A percentile compares a stretch with the other conserved stretches of the same genome.
phyloP scores from a whole-genome alignment of 768 basidiomycete genomes.

The Psilocybe subaeruginosa region DNA sequence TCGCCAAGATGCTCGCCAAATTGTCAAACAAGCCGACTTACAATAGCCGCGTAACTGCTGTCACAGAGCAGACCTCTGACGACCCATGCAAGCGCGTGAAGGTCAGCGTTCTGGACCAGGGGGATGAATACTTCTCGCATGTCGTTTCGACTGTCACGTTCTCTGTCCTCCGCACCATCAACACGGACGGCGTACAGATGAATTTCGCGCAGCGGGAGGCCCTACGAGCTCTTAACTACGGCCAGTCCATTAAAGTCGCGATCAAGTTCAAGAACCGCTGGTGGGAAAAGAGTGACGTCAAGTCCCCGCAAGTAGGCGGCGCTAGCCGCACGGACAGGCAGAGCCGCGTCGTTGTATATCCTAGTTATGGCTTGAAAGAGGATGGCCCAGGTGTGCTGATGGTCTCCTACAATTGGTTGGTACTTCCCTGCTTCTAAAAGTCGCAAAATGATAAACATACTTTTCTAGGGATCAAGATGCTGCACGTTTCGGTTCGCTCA shows the following conservation, averaged over 20 bases:
- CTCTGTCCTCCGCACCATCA: constrained; percentile 12
- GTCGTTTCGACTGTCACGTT: constrained; percentile 19
- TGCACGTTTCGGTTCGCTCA: constrained; percentile 17
- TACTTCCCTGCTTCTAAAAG: background rate
- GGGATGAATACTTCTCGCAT: constrained; percentile 13
- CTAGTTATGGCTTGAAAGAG: constrained; percentile 19
- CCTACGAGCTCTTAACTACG: constrained; percentile 16
- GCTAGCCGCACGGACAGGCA: constrained; percentile 18
- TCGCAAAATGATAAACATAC: background rate
- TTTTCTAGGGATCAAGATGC: constrained; percentile 22
- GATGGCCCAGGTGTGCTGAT: constrained; percentile 20
- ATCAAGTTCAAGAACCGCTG: constrained; percentile 20
- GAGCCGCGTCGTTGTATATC: constrained; percentile 17
- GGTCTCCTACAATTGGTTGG: constrained; percentile 20
- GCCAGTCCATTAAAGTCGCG: constrained; percentile 16
- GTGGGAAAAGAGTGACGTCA: constrained; percentile 14
- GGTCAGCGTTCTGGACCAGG: constrained; percentile 9
- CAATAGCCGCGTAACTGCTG: constrained; percentile 10
- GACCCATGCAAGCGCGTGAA: constrained; percentile 5
- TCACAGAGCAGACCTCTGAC: background rate
- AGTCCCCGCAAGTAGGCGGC: constrained; percentile 7
- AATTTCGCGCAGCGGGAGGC: constrained; percentile 15
- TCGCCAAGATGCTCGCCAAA: constrained; percentile 2
- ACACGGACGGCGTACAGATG: constrained; percentile 11
- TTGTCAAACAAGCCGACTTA: constrained; percentile 7